Base-by-base conservation (phyloP, 2,329 filamentous ascomycete species). In the Colletotrichum endophyticum region DNA sequence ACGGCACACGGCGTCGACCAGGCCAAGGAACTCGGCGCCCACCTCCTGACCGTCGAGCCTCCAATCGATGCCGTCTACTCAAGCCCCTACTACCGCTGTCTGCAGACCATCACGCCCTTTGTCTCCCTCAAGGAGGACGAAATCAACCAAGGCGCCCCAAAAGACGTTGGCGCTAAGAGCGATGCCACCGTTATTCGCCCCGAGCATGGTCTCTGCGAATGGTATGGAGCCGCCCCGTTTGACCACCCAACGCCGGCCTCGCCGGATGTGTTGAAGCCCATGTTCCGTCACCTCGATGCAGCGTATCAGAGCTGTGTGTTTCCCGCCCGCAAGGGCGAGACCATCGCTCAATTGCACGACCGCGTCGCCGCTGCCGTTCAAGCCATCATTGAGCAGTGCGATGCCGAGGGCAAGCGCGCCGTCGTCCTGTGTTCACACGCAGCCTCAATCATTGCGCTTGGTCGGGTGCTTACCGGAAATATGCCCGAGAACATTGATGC, bases 371-470 rank as follows among this genome's bases (percentile, higher is more conserved):
- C 91, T 62, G 91, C 93, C 3, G 86, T 98, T 57, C 87, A 91
- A 59, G 90, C 89, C 63, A 92, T 98, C 79, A 94, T 98, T 79
- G 88, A 90, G 32, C 90, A 92, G 70, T 92, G 95, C 75, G 96
- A 98, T 82, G 84, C 85, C n/a, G 89, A 94, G 66, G 91, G 92
- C n/a, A 88, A 91, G 53, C 92, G 91, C 80, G 90, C 95, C 0
- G 89, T 98, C 28, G 85, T 98, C 56, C 89, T 99, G 53, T 98
- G 95, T 85, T 94, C 95, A 2, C 97, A 99, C 86, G 97, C 97
- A 2, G 97, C 97, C 6, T 92, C 94, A 13, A 91, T 99, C 81
- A 98, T 99, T 82, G 94, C 95, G 11, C 91, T 97, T 79, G 96
- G 96, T 1, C 91, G 97, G 56, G 93, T 92, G 1, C 87, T 99